Evolutionary conservation across 2,329 filamentous ascomycete species (phyloP).

Genomic region (Pseudogymnoascus sp.): DNA sequence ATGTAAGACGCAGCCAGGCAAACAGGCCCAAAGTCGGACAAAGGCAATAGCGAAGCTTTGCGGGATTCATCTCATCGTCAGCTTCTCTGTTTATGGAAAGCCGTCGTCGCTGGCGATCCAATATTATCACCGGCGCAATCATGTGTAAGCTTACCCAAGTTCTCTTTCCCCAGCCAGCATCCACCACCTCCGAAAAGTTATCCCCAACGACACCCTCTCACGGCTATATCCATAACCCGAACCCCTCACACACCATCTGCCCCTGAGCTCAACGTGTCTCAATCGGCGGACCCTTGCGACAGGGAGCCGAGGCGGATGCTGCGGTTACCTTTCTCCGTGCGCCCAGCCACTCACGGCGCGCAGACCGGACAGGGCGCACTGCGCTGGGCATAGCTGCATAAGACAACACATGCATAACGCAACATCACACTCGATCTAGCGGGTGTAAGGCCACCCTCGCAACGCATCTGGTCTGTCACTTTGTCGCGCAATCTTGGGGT

Average conservation of each 20-base stretch:
- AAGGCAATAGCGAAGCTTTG: neutral
- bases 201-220: slow-evolving; percentile 2
- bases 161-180: neutral
- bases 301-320: neutral
- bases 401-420: slow-evolving; percentile 7
- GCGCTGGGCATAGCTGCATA: slow-evolving; percentile 3
- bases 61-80: neutral
- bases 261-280: slow-evolving; percentile 4
- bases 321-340: neutral
- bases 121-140: neutral
- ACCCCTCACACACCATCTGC: neutral
- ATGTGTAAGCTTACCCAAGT: neutral
- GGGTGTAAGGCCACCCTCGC: neutral
- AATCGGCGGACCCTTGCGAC: neutral
- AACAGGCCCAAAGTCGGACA: neutral
- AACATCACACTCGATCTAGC: neutral
- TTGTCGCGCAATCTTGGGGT: neutral
- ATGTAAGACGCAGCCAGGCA: neutral
- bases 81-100: neutral
- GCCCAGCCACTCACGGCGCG: neutral
- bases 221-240: neutral
- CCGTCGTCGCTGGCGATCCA: neutral
- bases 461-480: neutral
- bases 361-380: neutral
- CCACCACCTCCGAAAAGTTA: neutral